A percentile compares a stretch with the other conserved stretches of the same genome.
These are phyloP conservation scores for Westerdykella sp. DNA, from an alignment of 2,329 filamentous ascomycete species.

Conservation along the genomic window DNA sequence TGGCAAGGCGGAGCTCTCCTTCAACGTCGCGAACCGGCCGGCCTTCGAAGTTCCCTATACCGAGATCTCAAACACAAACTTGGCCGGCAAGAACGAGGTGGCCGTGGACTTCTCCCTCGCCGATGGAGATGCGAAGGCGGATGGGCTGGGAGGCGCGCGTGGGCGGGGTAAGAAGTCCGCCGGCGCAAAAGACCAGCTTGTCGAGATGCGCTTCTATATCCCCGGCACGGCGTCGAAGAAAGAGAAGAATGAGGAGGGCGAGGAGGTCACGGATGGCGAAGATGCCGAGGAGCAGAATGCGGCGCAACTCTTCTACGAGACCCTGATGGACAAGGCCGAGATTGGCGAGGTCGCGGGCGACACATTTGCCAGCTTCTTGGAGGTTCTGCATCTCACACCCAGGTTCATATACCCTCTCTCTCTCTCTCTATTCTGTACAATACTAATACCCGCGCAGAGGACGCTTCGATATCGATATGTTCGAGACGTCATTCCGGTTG, in stretches of 20 bases:
- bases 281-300: conserved; percentile 80
- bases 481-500: conserved; percentile 92
- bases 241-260: conserved; percentile 65
- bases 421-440: conserved; percentile 6
- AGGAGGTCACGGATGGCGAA: conserved; percentile 52
- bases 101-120: conserved; percentile 87
- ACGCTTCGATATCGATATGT: conserved; percentile 99
- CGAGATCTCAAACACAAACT: conserved; percentile 94
- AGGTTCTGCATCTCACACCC: conserved; percentile 93
- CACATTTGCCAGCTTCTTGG: conserved; percentile 93
- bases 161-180: conserved; percentile 82
- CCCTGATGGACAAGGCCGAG: conserved; percentile 95
- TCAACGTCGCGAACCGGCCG: conserved; percentile 94
- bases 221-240: conserved; percentile 73
- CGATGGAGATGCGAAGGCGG: conserved; percentile 63
- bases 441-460: conserved; percentile 56
- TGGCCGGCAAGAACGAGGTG: conserved; percentile 96
- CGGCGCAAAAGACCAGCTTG: conserved; percentile 83
- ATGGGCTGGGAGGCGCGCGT: conserved; percentile 64
- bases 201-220: conserved; percentile 99
- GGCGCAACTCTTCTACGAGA: conserved; percentile 96
- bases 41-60: conserved; percentile 96
- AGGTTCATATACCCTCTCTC: conserved; percentile 50
- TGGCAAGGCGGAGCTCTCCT: conserved; percentile 86
- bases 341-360: conserved; percentile 99